Conservation (phyloP, 345 rosid species). For the Hibiscus trionum region DNA sequence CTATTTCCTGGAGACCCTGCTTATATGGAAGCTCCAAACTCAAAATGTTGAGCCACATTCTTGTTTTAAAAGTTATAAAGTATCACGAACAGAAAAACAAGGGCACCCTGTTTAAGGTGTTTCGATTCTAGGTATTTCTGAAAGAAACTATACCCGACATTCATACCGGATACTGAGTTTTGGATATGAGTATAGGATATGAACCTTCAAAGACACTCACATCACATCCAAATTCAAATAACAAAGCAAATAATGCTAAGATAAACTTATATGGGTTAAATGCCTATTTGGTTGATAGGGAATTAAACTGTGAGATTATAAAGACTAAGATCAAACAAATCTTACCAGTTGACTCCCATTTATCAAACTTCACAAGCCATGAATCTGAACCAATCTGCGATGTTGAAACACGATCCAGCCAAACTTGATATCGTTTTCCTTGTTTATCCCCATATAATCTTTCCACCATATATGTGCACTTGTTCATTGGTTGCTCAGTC, state of each 20-base stretch:
- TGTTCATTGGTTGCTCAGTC: slow-evolving; percentile 32
- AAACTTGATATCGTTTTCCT: slow-evolving; percentile 42
- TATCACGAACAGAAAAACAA: neutral
- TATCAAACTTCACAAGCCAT: slow-evolving; percentile 71
- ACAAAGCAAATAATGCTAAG: too few species aligned
- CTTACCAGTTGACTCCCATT: slow-evolving; percentile 74
- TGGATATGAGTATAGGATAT: neutral
- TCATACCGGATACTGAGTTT: neutral
- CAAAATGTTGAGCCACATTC: neutral
- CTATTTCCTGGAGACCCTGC: neutral
- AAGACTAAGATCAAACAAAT: neutral
- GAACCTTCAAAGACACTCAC: neutral
- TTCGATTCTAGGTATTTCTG: neutral
- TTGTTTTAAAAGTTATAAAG: neutral
- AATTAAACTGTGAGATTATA: neutral
- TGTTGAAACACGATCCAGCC: slow-evolving; percentile 59
- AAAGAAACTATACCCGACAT: neutral
- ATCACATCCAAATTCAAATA: neutral
- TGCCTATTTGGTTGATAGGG: neutral
- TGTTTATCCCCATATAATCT: slow-evolving; percentile 48
- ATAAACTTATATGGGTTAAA: neutral
- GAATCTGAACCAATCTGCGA: slow-evolving; percentile 49
- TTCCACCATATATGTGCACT: slow-evolving; percentile 33
- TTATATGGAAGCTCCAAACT: neutral
- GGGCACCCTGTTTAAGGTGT: neutral